Evolutionary conservation across 1,139 yeast species (phyloP), one percentile per base, ranked within the genome.

Genomic region (Meyerozyma athensensis): DNA sequence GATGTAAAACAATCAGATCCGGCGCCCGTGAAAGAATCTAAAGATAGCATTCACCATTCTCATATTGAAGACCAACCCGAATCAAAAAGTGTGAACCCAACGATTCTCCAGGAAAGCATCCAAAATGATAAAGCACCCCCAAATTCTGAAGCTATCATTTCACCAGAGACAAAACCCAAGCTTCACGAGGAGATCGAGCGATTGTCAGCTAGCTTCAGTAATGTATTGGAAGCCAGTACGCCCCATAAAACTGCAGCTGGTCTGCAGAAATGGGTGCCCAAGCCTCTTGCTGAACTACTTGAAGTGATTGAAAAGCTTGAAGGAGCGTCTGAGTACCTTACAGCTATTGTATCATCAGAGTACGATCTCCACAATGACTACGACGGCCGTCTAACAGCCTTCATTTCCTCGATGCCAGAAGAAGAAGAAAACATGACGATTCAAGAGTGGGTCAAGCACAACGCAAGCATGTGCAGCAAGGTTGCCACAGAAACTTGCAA

Each of bases 391-490:
- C 57, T 83, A 18, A 76, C 85, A 0, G 67, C 68, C 38, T 83
- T 83, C 49, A 76, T 82, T 2, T 71, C 79, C 1, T 78, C 77
- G 34, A 78, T 85, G 75, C 90, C 94, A 0, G 79, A 73, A 24
- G 74, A 73, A 13, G 90, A 84, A 49, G 67, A 83, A 49, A 68
- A 74, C 19, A 77, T 82, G 82, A 78, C 86, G 0, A 74, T 87
- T 13, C 70, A 70, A 36, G 77, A 83, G 43, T 87, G 95, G 95
- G 61, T 86, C 16, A 56, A 55, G 34, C 66, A 71, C 46, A 72
- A 76, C 49, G 81, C 83, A 3, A 43, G 51, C 1, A 65, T 62
- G 31, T 64, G 73, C 40, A 53, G 56, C 21, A 56, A 59, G 34
- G 49, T 65, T 8, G 61, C 68, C 0, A 52, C 61, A 32, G 78